Percentiles rank a stretch among this genome's conserved stretches.
Evolutionary conservation across 768 basidiomycete species (phyloP).

Genomic region (Nidularia sp.): DNA sequence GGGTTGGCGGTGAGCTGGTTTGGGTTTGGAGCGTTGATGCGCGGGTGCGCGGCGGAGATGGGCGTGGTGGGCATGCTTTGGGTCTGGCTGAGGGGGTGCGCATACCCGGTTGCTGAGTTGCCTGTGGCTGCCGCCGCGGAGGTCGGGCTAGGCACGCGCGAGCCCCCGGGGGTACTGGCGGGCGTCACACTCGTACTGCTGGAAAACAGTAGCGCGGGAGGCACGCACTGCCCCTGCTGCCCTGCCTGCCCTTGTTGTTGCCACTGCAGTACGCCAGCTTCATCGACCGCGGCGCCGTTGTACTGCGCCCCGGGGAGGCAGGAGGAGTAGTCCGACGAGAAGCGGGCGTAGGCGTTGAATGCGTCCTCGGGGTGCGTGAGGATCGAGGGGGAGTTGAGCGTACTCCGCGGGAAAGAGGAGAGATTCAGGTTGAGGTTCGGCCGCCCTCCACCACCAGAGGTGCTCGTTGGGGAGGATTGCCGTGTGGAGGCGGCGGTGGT

Average conservation of each 20-base stretch:
- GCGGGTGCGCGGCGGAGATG: slow-evolving; percentile 11
- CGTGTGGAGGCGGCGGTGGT: slow-evolving; percentile 28
- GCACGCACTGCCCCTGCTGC: slow-evolving; percentile 42
- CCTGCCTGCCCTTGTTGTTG: slow-evolving; percentile 20
- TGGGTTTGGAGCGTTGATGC: slow-evolving; percentile 7
- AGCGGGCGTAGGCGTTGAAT: slow-evolving; percentile 69
- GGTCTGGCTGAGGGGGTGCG: background rate
- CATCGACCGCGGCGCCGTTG: slow-evolving; percentile 32
- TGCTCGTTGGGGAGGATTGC: slow-evolving; percentile 22
- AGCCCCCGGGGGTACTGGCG: slow-evolving; percentile 41
- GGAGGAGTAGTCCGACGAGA: slow-evolving; percentile 55
- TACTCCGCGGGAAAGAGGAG: slow-evolving; percentile 16
- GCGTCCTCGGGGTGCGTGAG: slow-evolving; percentile 42
- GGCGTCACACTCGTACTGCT: slow-evolving; percentile 30
- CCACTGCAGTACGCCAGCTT: slow-evolving; percentile 21
- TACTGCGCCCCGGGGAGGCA: slow-evolving; percentile 57
- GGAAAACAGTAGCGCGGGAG: slow-evolving; percentile 63
- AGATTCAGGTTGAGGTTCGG: slow-evolving; percentile 16
- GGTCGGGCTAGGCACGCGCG: slow-evolving; percentile 29
- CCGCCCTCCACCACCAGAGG: slow-evolving; percentile 2
- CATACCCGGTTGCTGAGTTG: background rate
- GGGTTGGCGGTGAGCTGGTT: slow-evolving; percentile 13
- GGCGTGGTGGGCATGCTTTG: slow-evolving; percentile 15
- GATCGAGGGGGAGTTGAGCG: slow-evolving; percentile 9
- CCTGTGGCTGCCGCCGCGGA: background rate